Base-by-base conservation (phyloP, 305 asterid species). In the Coffea humblotiana region DNA sequence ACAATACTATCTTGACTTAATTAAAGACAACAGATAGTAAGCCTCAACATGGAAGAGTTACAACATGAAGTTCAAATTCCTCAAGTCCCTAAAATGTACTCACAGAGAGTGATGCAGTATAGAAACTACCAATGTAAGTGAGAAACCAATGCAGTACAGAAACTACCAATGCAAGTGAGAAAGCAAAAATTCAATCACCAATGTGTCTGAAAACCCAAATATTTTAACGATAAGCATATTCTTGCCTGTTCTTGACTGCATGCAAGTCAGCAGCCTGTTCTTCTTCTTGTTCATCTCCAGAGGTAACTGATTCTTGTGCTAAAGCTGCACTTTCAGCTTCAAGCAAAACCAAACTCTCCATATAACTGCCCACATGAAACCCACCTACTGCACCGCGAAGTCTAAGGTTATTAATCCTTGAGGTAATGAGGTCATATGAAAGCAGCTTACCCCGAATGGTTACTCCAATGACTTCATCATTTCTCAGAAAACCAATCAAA, bases 401-500 rank as follows among this genome's bases (percentile, higher is more conserved):
- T 54, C 71, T 69, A 70, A 76, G 73, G 12, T 65, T 32, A 29
- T 56, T 45, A 21, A 4, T 0, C 79, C 35, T n/a, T 23, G n/a
- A 3, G 25, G 18, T 76, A 54, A 64, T 19, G 8, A 45, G 78
- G 27, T 81, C 77, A 81, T 45, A 61, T 0, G 67, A n/a, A 58
- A 61, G 16, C 48, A 81, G 9, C 69, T 76, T 43, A 0, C 77
- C 73, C 8, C 52, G 65, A 23, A 43, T 67, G 3, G 78, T 80
- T 21, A 13, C 73, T 3, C 29, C 65, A 15, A 87, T 71, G 40
- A 82, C 69, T 48, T 80, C 58, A 16, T 80, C 83, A n/a, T 85
- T 79, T 4, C 61, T 11, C 71, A 83, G 72, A 10, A 81, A 40
- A 18, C 82, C 83, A 29, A 85, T 70, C 74, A 85, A 52, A 74